Conservation (phyloP, 179 eudicot genomes). For the Silene coronaria region DNA sequence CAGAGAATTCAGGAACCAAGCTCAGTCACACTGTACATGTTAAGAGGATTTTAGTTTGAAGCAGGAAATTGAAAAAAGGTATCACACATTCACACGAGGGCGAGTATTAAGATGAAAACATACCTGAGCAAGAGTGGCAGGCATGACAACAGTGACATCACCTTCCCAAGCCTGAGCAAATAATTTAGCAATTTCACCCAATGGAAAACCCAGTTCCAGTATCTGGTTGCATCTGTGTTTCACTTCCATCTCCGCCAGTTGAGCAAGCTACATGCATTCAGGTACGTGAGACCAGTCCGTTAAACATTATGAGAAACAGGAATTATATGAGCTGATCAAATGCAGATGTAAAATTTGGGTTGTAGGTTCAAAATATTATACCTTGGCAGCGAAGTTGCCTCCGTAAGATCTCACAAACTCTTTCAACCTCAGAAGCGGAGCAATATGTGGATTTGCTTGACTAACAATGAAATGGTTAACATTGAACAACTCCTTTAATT, state of each 20-base stretch:
- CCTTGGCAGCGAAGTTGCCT: conserved; percentile 97
- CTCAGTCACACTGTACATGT: not conserved
- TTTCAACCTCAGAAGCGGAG: conserved; percentile 75
- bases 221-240: conserved; percentile 91
- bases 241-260: conserved; percentile 92
- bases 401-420: conserved; percentile 82
- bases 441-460: conserved; percentile 96
- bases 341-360: not conserved
- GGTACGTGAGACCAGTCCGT: not conserved
- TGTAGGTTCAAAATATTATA: conserved; percentile 23
- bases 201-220: conserved; percentile 87
- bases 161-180: conserved; percentile 99
- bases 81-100: not conserved
- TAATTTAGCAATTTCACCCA: conserved; percentile 76
- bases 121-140: conserved; percentile 96
- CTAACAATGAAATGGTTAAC: conserved; percentile 94
- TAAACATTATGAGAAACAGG: no score
- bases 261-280: conserved; percentile 67
- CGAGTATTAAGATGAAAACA: not conserved
- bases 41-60: not conserved
- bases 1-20: not conserved
- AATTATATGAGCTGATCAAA: no score
- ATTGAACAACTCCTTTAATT: conserved; percentile 90
- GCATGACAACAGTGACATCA: conserved; percentile 96
- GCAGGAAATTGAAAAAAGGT: not conserved